Conservation (phyloP, 306 rosid genomes). For the Potentilla sterilis region DNA sequence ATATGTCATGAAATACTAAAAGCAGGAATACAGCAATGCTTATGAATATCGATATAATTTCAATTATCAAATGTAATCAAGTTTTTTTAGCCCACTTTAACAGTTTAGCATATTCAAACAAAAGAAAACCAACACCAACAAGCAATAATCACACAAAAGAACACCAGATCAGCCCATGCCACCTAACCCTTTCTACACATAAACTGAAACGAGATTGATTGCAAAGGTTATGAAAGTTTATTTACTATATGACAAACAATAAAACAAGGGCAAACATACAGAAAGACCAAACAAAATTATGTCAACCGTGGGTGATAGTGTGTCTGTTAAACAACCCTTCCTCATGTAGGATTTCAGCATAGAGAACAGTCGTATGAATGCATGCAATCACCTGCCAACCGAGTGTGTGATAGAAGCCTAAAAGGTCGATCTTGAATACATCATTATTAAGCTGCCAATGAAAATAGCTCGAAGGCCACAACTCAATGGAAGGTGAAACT, state of each 20-base stretch:
- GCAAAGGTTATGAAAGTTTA: not conserved
- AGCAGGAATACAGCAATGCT: not conserved
- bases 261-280: not conserved
- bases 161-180: not conserved
- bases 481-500: not conserved
- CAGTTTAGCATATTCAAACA: not conserved
- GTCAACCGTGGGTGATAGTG: not conserved
- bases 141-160: not conserved
- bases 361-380: not conserved
- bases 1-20: conserved; percentile 5
- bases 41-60: not conserved
- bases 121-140: conserved; percentile 5
- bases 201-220: not conserved
- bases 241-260: not conserved
- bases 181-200: not conserved
- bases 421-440: not conserved
- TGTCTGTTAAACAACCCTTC: not conserved
- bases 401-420: not conserved
- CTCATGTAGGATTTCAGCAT: not conserved
- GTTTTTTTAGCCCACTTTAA: not conserved
- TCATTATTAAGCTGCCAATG: not conserved
- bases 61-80: not conserved
- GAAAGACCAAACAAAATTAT: not conserved
- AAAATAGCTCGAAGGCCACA: not conserved
- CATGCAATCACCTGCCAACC: not conserved